Evolutionary conservation across 768 basidiomycete species (phyloP).

Genomic region (Boletus subcaerulescens): DNA sequence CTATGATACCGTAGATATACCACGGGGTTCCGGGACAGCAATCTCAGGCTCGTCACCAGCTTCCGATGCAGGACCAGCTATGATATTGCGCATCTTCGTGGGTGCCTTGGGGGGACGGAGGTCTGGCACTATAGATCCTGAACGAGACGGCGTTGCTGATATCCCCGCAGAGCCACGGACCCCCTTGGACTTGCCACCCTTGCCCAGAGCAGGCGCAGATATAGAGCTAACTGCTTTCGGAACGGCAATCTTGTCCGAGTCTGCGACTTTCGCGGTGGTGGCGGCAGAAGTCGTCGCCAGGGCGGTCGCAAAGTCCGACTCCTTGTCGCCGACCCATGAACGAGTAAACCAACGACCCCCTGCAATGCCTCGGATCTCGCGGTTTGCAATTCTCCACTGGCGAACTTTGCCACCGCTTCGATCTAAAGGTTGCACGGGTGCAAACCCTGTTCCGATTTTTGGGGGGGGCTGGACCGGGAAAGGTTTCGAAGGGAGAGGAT

Average conservation of each 20-base stretch:
- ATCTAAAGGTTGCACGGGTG: slow-evolving; percentile 65
- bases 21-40: slow-evolving; percentile 16
- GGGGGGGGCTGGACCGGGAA: slow-evolving; percentile 78
- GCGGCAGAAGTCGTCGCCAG: slow-evolving; percentile 27
- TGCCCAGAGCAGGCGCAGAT: slow-evolving; percentile 45
- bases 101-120: slow-evolving; percentile 45
- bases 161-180: slow-evolving; percentile 36
- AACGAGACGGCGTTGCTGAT: slow-evolving; percentile 55
- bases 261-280: slow-evolving; percentile 27
- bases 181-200: slow-evolving; percentile 41
- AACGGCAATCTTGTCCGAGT: slow-evolving; percentile 25
- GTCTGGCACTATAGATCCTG: slow-evolving; percentile 52
- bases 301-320: slow-evolving; percentile 57
- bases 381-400: slow-evolving; percentile 70
- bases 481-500: slow-evolving; percentile 78
- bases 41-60: slow-evolving; percentile 48
- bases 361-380: slow-evolving; percentile 79
- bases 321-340: slow-evolving; percentile 84
- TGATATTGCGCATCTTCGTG: slow-evolving; percentile 67
- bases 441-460: slow-evolving; percentile 73
- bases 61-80: slow-evolving; percentile 50
- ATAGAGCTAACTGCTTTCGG: slow-evolving; percentile 44
- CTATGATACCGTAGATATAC: slow-evolving; percentile 19
- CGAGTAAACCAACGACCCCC: slow-evolving; percentile 80
- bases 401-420: slow-evolving; percentile 59